phyloP scores from a whole-genome alignment of 306 rosid genomes.

The Lotus japonicus region DNA sequence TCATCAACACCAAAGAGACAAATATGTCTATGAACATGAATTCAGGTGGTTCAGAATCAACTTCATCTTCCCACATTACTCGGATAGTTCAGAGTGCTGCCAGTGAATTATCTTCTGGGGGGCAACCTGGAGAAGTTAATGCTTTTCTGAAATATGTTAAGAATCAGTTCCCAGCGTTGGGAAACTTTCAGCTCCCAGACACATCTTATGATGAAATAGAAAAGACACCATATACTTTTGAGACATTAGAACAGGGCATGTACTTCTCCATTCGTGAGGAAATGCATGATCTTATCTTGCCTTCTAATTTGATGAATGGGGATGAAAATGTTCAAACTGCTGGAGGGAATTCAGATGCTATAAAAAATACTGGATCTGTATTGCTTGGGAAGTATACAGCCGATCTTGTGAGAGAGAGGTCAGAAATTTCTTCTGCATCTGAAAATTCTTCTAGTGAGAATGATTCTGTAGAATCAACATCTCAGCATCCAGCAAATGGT shows the following conservation, averaged over 20 bases:
- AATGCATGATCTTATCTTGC: constrained; percentile 26
- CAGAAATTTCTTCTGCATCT: constrained; percentile 50
- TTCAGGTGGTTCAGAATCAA: constrained; percentile 31
- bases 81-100: constrained; percentile 52
- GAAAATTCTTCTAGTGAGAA: constrained; percentile 34
- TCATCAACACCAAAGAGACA: constrained; percentile 26
- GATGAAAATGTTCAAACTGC: constrained; percentile 26
- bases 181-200: constrained; percentile 42
- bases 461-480: constrained; percentile 42
- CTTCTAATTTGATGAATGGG: constrained; percentile 27
- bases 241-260: constrained; percentile 64
- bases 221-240: constrained; percentile 31
- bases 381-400: constrained; percentile 71
- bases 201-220: constrained; percentile 36
- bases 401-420: constrained; percentile 49
- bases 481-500: constrained; percentile 35
- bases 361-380: constrained; percentile 36
- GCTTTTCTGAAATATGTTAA: constrained; percentile 43
- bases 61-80: constrained; percentile 39
- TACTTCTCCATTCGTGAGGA: constrained; percentile 48
- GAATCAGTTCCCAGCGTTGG: constrained; percentile 48
- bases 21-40: constrained; percentile 31
- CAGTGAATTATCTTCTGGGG: constrained; percentile 41
- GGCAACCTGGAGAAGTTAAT: constrained; percentile 54
- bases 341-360: constrained; percentile 30